Evolutionary conservation across 179 eudicot genomes (phyloP).

Genomic region (Beta lomatogona): DNA sequence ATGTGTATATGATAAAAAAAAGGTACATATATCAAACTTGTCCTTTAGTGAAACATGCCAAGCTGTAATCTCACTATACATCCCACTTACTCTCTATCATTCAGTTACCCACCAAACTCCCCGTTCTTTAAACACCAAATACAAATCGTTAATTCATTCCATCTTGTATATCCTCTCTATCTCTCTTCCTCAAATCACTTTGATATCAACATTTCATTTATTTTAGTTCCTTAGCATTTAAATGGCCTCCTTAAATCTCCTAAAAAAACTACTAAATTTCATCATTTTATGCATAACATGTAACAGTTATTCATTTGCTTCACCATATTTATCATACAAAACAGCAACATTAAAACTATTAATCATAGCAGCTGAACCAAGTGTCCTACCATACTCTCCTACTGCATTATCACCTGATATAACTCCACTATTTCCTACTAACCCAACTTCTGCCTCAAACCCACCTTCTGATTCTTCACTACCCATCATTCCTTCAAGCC

Average conservation of each 20-base stretch:
- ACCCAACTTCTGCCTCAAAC: conserved; percentile 43
- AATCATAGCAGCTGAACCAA: conserved; percentile 68
- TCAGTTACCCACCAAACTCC: conserved; percentile 25
- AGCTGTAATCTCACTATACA: conserved; percentile 37
- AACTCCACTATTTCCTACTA: conserved; percentile 64
- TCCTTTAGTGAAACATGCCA: conserved; percentile 46
- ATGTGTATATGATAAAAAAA: conserved; percentile 27
- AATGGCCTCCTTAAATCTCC: conserved; percentile 36
- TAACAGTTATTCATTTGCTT: not conserved
- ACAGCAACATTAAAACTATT: conserved; percentile 26
- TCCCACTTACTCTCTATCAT: conserved; percentile 25
- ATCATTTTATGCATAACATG: conserved; percentile 2
- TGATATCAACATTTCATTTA: conserved; percentile 4
- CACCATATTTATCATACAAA: not conserved
- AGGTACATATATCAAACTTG: conserved; percentile 34
- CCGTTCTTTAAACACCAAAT: conserved; percentile 10
- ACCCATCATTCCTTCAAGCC: conserved; percentile 74
- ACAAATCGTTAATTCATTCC: conserved; percentile 4
- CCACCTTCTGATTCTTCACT: conserved; percentile 53
- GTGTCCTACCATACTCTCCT: conserved; percentile 46
- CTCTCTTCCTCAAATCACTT: not conserved
- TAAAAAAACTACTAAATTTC: not conserved
- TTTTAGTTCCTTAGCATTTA: conserved; percentile 1
- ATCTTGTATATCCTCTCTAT: not conserved
- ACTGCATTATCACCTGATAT: conserved; percentile 59